Evolutionary conservation across 208 protist species (phyloP).

Genomic region (Acanthamoeba rhysodes): DNA sequence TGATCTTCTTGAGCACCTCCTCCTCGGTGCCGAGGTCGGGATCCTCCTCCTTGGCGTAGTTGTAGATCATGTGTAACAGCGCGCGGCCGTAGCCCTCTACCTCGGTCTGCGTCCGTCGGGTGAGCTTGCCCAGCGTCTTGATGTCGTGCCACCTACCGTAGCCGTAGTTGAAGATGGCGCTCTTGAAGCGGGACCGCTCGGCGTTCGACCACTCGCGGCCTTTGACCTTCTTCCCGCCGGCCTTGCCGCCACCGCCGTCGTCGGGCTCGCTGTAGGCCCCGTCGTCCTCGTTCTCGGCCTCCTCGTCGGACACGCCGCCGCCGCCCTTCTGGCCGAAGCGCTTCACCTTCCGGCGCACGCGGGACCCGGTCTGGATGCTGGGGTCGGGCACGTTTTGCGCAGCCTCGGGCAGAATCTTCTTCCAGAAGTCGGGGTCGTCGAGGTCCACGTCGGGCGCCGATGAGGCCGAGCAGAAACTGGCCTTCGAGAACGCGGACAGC

Average conservation of each 20-base stretch:
- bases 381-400: not conserved
- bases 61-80: slow-evolving; percentile 59
- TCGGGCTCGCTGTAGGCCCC: not conserved
- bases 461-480: slow-evolving; percentile 49
- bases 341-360: slow-evolving; percentile 3
- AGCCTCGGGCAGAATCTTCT: slow-evolving; percentile 85
- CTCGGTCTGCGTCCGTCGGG: slow-evolving; percentile 47
- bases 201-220: not conserved
- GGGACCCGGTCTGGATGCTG: slow-evolving; percentile 20
- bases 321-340: slow-evolving; percentile 11
- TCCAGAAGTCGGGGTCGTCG: slow-evolving; percentile 91
- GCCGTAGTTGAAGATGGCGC: slow-evolving; percentile 32
- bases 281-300: slow-evolving; percentile 27
- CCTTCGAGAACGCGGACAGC: slow-evolving; percentile 72
- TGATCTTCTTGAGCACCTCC: slow-evolving; percentile 21
- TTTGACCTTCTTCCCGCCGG: not conserved
- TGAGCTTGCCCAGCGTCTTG: slow-evolving; percentile 37
- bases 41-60: slow-evolving; percentile 64
- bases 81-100: slow-evolving; percentile 51
- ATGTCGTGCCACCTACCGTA: slow-evolving; percentile 60
- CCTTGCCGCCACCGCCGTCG: not conserved
- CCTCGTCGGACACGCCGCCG: not conserved
- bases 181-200: slow-evolving; percentile 81
- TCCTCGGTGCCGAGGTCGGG: slow-evolving; percentile 46
- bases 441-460: slow-evolving; percentile 81